Conservation (phyloP, 2,329 filamentous ascomycete species). For the Clonostachys sp. region DNA sequence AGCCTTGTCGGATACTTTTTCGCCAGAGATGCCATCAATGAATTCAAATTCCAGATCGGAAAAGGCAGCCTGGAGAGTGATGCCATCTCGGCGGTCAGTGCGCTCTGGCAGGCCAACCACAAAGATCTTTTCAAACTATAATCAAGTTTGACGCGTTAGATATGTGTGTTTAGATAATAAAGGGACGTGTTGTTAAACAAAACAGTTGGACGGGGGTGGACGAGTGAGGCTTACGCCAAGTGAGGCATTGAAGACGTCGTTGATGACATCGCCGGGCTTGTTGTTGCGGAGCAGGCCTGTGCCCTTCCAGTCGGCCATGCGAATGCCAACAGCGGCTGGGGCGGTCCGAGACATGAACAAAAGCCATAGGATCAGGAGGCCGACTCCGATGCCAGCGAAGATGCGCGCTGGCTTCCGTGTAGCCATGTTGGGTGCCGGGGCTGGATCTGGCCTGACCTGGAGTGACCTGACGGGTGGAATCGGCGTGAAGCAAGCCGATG, state of each 20-base stretch:
- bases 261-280: neutral
- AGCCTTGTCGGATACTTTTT: slow-evolving; percentile 27
- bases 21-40: slow-evolving; percentile 36
- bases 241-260: neutral
- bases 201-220: neutral
- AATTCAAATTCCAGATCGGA: slow-evolving; percentile 38
- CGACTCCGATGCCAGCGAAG: no score
- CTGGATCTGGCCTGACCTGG: no score
- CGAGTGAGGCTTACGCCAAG: neutral
- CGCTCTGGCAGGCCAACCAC: slow-evolving; percentile 45
- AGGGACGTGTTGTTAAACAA: neutral
- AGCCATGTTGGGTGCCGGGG: no score
- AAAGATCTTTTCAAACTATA: slow-evolving; percentile 46
- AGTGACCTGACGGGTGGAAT: no score
- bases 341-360: no score
- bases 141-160: neutral
- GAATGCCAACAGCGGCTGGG: no score
- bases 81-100: slow-evolving; percentile 44
- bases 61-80: slow-evolving; percentile 39
- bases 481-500: no score
- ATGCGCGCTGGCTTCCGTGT: no score
- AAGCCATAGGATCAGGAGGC: no score
- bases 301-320: no score
- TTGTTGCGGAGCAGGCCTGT: no score
- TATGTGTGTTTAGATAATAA: neutral